Conservation (phyloP, 2,329 filamentous ascomycete genomes). For the Westerdykella sp. region DNA sequence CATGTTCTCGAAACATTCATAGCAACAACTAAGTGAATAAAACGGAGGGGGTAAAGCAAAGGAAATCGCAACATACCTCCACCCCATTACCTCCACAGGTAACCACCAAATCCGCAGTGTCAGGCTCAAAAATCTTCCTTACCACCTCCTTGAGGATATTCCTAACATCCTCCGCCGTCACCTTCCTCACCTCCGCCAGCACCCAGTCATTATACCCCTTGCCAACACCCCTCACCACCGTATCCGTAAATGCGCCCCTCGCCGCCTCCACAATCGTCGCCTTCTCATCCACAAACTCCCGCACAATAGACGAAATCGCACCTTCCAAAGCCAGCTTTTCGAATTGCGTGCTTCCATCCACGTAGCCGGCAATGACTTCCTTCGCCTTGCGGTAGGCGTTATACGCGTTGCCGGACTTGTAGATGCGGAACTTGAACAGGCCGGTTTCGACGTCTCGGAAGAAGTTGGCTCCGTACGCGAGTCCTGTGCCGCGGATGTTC, state of each 20-base stretch:
- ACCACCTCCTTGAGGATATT: constrained; percentile 67
- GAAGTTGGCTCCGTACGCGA: constrained; percentile 85
- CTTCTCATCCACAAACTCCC: constrained; percentile 80
- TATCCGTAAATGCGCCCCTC: constrained; percentile 72
- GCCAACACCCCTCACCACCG: constrained; percentile 69
- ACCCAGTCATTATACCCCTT: constrained; percentile 73
- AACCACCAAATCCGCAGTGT: constrained; percentile 76
- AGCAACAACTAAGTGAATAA: constrained; percentile 2
- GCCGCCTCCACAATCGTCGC: constrained; percentile 78
- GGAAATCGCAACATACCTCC: constrained; percentile 56
- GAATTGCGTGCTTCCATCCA: constrained; percentile 63
- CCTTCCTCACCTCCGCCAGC: constrained; percentile 68
- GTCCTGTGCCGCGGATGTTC: constrained; percentile 82
- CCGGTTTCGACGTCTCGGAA: constrained; percentile 71
- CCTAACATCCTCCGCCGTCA: constrained; percentile 71
- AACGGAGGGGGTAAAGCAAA: not conserved
- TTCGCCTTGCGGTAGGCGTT: constrained; percentile 77
- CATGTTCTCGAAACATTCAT: constrained; percentile 1
- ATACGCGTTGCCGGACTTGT: constrained; percentile 81
- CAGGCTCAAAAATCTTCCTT: constrained; percentile 71
- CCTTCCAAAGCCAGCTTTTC: constrained; percentile 81
- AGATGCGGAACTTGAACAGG: constrained; percentile 76
- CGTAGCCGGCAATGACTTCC: constrained; percentile 67
- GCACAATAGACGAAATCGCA: constrained; percentile 83
- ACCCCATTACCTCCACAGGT: constrained; percentile 82